Evolutionary conservation across 2,329 filamentous ascomycete species (phyloP), one percentile per base, ranked within the genome.

Genomic region (Pleurostoma richardsiae): DNA sequence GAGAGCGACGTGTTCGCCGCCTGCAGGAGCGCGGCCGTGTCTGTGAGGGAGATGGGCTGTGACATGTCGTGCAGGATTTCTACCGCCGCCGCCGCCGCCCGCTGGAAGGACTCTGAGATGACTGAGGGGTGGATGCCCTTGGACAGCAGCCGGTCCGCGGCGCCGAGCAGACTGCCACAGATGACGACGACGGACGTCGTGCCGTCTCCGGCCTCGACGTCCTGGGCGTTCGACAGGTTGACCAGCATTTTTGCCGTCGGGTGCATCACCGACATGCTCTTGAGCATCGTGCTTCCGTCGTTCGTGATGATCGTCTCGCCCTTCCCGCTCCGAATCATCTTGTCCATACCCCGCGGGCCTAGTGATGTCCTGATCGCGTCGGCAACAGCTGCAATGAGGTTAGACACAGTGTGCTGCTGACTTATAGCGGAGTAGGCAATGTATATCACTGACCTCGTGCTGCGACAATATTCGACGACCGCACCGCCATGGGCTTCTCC

Each of bases 181-280:
- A 99, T 96, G 56, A 99, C 94, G 30, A 99, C 94, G 29, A 99
- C 94, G 4, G 92, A 97, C 33, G 94, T 99, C 47, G 94, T 99
- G 61, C 94, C 95, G 68, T 99, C 94, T 72, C 94, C 94, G 53
- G 94, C 94, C 70, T 99, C 94, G 51, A 99, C 90, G 74, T 99
- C 94, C 69, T 99, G 94, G 55, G 94, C 94, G 56, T 94, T 89
- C 60, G 92, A 95, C 52, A 99, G 81, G 69, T 99, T 91, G 62
- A 99, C 94, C 57, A 99, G 79, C 94, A 99, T 99, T 76, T 96
- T 96, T 44, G 94, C 94, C 42, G 95, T 95, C n/a, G 94, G 94
- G 66, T 99, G 94, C 86, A 99, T 90, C 56, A 99, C 94, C 55
- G 89, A 88, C 94, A 99, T 97, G 76, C 92, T 92, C 74, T 88